Evolutionary conservation across 176 grass and related monocot species (phyloP).

Genomic region (Eleusine coracana): DNA sequence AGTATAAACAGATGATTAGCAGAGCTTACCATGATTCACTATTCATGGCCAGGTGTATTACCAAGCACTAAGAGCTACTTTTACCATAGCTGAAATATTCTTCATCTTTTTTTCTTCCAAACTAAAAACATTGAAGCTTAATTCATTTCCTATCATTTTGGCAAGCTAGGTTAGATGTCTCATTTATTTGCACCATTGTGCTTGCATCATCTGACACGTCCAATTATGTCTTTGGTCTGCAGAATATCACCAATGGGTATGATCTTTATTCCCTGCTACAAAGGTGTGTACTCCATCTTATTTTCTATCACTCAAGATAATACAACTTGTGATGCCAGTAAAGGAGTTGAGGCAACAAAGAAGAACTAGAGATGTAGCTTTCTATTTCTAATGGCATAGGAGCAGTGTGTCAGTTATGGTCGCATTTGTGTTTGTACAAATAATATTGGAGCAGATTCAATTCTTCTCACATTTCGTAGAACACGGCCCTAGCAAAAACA

Average conservation of each 20-base stretch:
- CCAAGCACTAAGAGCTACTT: neutral
- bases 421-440: neutral
- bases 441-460: neutral
- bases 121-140: constrained; percentile 9
- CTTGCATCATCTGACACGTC: neutral
- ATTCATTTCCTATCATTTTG: neutral
- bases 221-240: constrained; percentile 30
- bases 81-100: neutral
- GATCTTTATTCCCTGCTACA: constrained; percentile 99
- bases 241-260: constrained; percentile 96
- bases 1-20: constrained; percentile 87
- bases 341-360: neutral
- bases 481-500: neutral
- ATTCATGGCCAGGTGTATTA: constrained; percentile 90
- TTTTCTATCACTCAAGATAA: neutral
- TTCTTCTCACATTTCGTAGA: neutral
- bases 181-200: neutral
- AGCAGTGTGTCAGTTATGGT: neutral
- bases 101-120: neutral
- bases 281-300: constrained; percentile 59
- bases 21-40: constrained; percentile 99
- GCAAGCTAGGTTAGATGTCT: neutral
- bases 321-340: neutral
- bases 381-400: neutral
- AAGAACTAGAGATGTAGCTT: neutral